Conservation (phyloP, 1,284 basidiomycete genomes). For the Moniliophthora roreri region DNA sequence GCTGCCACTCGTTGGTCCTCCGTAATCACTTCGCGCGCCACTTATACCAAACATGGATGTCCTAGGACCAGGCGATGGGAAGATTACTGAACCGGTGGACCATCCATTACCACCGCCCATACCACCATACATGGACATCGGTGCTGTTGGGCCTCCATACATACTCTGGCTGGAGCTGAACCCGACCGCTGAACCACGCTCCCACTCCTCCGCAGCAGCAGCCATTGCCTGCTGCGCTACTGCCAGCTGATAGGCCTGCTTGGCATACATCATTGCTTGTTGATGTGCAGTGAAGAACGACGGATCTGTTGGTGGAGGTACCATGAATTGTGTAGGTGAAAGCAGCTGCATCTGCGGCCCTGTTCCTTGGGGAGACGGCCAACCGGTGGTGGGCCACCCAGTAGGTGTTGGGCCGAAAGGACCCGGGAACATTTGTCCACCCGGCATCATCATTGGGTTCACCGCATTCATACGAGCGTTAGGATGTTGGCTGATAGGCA, state of each 20-base stretch:
- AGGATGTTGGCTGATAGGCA: constrained; percentile 40
- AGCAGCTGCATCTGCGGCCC: constrained; percentile 29
- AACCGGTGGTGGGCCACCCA: constrained; percentile 23
- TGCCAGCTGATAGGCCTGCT: constrained; percentile 83
- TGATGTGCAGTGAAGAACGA: constrained; percentile 70
- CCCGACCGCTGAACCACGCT: constrained; percentile 63
- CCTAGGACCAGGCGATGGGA: constrained; percentile 42
- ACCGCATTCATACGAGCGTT: constrained; percentile 37
- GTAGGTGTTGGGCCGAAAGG: constrained; percentile 30
- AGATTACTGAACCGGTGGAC: constrained; percentile 43
- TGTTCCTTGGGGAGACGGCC: constrained; percentile 12
- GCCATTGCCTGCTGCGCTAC: constrained; percentile 85
- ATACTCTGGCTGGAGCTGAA: constrained; percentile 37
- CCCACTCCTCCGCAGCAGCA: constrained; percentile 82
- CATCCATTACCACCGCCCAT: constrained; percentile 45
- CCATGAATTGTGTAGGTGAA: constrained; percentile 47
- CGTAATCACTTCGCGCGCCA: constrained; percentile 52
- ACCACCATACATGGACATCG: constrained; percentile 26
- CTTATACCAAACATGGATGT: constrained; percentile 49
- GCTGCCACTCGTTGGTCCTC: constrained; percentile 27
- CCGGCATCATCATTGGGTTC: constrained; percentile 49
- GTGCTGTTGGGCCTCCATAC: constrained; percentile 31
- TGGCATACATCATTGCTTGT: constrained; percentile 78
- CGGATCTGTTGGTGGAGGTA: constrained; percentile 50
- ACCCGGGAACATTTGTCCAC: neutral